Evolutionary conservation across 148 eudicot genomes (phyloP).

Genomic region (Chenopodium suecicum): DNA sequence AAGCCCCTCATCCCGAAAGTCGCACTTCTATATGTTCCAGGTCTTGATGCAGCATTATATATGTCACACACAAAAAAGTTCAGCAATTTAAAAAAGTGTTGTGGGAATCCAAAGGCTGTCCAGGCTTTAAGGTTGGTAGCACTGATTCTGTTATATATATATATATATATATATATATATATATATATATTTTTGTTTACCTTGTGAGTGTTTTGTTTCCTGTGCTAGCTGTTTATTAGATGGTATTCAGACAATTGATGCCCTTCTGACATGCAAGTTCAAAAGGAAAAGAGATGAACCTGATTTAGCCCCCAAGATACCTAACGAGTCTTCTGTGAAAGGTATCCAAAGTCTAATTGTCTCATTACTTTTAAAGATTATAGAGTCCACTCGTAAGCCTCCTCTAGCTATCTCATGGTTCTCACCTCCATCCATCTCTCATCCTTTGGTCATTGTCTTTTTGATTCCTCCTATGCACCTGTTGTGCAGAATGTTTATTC

Average conservation of each 20-base stretch:
- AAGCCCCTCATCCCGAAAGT: slow-evolving; percentile 92
- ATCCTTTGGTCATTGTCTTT: not conserved
- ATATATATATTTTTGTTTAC: slow-evolving; percentile 9
- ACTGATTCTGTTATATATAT: not conserved
- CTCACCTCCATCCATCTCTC: not conserved
- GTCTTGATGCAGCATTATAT: slow-evolving; percentile 87
- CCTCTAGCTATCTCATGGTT: not conserved
- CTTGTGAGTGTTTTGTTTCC: slow-evolving; percentile 28
- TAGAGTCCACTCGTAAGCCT: not conserved
- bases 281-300: slow-evolving; percentile 78
- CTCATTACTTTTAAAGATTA: not conserved
- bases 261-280: slow-evolving; percentile 81
- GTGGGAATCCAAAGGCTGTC: slow-evolving; percentile 83
- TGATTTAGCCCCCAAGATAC: slow-evolving; percentile 36
- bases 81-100: slow-evolving; percentile 58
- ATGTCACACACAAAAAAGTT: slow-evolving; percentile 67
- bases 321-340: slow-evolving; percentile 45
- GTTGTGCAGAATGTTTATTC: not conserved
- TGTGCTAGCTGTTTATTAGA: slow-evolving; percentile 90
- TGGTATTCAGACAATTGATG: slow-evolving; percentile 88
- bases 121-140: slow-evolving; percentile 81
- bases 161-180: too few relatives aligned
- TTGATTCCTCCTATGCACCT: not conserved
- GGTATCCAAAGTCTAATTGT: slow-evolving; percentile 33
- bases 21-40: slow-evolving; percentile 87